Conservation (phyloP, 2,329 filamentous ascomycete genomes). For the Fonsecaea monophora region DNA sequence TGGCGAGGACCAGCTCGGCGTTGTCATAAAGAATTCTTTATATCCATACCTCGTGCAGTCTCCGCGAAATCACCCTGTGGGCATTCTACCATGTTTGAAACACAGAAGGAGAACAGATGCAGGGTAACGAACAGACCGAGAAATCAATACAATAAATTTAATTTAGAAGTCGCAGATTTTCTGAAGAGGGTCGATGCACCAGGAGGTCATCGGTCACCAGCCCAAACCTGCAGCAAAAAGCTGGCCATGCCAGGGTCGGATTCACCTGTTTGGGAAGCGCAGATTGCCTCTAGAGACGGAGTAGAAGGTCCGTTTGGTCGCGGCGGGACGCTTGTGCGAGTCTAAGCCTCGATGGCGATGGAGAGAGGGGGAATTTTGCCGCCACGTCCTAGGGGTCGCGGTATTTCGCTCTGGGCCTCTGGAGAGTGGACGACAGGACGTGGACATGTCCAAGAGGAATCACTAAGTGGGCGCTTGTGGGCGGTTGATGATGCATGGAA, state of each 20-base stretch:
- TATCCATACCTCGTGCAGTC: neutral
- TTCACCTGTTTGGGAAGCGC: neutral
- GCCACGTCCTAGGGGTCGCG: neutral
- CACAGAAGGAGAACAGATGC: neutral
- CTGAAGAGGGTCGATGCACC: neutral
- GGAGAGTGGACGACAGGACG: neutral
- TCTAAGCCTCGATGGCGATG: constrained; percentile 2
- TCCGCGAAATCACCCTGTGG: neutral
- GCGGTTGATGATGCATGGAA: constrained; percentile 2
- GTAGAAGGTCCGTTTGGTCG: neutral
- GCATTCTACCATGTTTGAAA: neutral
- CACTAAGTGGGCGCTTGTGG: constrained; percentile 3
- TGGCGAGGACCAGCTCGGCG: neutral
- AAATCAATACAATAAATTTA: neutral
- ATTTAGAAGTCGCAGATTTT: neutral
- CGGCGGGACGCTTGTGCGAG: constrained; percentile 2
- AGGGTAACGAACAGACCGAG: neutral
- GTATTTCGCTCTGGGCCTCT: neutral
- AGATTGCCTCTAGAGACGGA: neutral
- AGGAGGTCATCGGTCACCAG: constrained; percentile 4
- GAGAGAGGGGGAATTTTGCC: neutral
- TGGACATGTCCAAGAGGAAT: neutral
- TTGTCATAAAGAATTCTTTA: neutral
- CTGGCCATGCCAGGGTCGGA: neutral
- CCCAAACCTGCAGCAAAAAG: neutral